Percentiles rank a stretch among this genome's conserved stretches.
These are phyloP conservation scores for Xanthoconium purpureum DNA, from an alignment of 768 basidiomycete genomes.

Conservation along the genomic window DNA sequence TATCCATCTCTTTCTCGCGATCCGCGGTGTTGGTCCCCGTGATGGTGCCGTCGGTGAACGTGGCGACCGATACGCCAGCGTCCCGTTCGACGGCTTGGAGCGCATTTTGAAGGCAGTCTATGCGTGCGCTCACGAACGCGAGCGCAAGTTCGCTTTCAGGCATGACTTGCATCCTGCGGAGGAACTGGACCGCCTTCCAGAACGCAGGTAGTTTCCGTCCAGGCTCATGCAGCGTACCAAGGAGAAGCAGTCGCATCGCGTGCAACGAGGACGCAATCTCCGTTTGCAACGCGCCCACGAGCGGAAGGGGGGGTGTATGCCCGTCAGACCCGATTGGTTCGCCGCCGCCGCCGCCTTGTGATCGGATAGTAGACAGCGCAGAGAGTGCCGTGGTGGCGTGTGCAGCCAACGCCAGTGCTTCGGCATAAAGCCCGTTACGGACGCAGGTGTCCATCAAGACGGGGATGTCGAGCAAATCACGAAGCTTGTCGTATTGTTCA, in stretches of 20 bases:
- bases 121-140: constrained; percentile 75
- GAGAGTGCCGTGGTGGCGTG: constrained; percentile 58
- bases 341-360: constrained; percentile 20
- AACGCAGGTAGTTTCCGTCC: constrained; percentile 81
- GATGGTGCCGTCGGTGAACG: constrained; percentile 13
- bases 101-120: constrained; percentile 56
- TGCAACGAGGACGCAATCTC: constrained; percentile 65
- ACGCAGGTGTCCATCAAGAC: constrained; percentile 91
- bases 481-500: constrained; percentile 90
- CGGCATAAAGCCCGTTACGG: constrained; percentile 87
- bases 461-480: constrained; percentile 88
- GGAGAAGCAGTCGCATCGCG: constrained; percentile 72
- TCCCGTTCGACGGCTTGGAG: constrained; percentile 51
- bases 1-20: constrained; percentile 47
- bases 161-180: constrained; percentile 75
- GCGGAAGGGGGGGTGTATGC: constrained; percentile 17
- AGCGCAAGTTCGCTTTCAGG: constrained; percentile 79
- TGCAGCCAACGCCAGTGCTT: constrained; percentile 80
- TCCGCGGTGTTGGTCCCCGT: constrained; percentile 24
- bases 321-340: constrained; percentile 47
- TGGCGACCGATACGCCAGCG: constrained; percentile 34
- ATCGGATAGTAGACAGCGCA: constrained; percentile 37
- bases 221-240: constrained; percentile 76
- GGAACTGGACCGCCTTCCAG: constrained; percentile 86
- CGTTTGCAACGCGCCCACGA: constrained; percentile 51